Percentiles rank a stretch among this genome's conserved stretches.
These are phyloP conservation scores for Fusarium tupiense DNA, from an alignment of 2,329 filamentous ascomycete genomes.

Conservation along the genomic window DNA sequence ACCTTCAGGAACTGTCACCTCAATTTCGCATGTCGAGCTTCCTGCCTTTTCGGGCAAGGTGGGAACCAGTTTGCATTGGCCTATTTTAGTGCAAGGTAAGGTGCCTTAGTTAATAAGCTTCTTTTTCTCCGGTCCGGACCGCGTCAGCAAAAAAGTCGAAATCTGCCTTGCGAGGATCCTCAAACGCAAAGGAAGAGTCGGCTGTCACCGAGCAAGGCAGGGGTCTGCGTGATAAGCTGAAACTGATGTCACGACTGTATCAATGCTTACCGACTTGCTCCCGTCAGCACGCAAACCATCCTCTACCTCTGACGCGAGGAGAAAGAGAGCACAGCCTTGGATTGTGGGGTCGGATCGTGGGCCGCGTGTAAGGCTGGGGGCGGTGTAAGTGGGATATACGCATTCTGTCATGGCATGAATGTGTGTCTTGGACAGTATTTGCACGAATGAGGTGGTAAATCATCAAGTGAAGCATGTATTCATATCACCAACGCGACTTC, in stretches of 20 bases:
- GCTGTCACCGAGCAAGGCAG: slow-evolving; percentile 8
- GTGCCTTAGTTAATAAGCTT: slow-evolving; percentile 19
- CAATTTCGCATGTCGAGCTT: slow-evolving; percentile 22
- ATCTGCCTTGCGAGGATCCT: slow-evolving; percentile 35
- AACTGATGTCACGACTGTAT: slow-evolving; percentile 39
- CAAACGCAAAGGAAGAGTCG: slow-evolving; percentile 14
- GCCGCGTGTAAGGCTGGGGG: slow-evolving; percentile 44
- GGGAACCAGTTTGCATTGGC: not conserved
- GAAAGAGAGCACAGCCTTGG: slow-evolving; percentile 33
- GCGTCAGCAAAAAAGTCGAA: slow-evolving; percentile 10
- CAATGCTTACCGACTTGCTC: not conserved
- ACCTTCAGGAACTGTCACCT: not conserved
- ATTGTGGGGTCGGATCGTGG: slow-evolving; percentile 39
- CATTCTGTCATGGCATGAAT: not conserved
- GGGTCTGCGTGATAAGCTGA: slow-evolving; percentile 22
- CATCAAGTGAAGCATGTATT: slow-evolving; percentile 1
- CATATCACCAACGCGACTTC: not conserved
- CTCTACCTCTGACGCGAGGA: not conserved
- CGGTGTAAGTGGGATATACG: slow-evolving; percentile 31
- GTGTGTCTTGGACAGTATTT: not conserved
- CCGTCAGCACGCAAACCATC: slow-evolving; percentile 5
- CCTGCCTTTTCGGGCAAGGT: slow-evolving; percentile 24
- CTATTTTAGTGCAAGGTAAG: not conserved
- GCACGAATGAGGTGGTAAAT: slow-evolving; percentile 6
- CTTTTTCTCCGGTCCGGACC: slow-evolving; percentile 23